Base-by-base conservation (phyloP, 2,329 filamentous ascomycete species). In the Lojkania enalia region DNA sequence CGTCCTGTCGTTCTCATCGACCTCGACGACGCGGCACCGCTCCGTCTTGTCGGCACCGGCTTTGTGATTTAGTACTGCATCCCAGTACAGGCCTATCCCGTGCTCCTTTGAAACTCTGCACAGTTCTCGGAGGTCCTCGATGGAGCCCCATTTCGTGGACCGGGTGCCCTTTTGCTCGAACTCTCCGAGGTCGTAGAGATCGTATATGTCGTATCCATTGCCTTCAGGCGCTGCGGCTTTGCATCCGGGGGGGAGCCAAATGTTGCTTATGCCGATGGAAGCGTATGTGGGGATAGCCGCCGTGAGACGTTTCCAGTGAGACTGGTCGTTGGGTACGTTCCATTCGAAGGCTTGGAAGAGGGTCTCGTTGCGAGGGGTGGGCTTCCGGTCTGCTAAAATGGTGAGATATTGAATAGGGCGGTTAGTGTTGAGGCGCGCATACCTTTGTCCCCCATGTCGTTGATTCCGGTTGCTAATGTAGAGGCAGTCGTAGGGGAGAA, bases 311-410 rank as follows among this genome's bases (percentile, higher is more conserved):
- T 73, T 69, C 79, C 82, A 88, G 66, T 88, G 84, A 20, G 57
- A 53, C 40, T 77, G 67, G 51, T 84, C 79, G 32, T 78, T 77
- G 2, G 83, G 82, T 3, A 82, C 76, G 60, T 88, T 83, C 86
- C 86, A 89, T 71, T 89, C 86, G 61, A 87, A 88, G 11, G 76
- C 81, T 66, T 88, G 84, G 54, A 88, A 77, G 70, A 88, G 80
- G 39, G 67, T 70, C 13, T 76, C 55, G 32, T 69, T 69, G 38
- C 60, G 59, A 12, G 60, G 58, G 5, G 66, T 69, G 13, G 63
- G 61, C 20, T 55, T 51, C 29, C 55, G 60, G 12, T 66, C 63
- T 67, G 42, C 18, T 20, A 20, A 13, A 19, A 38, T 12, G n/a
- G 42, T 61, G 29, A 58, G 48, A 11, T 16, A 12, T 25, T 4